Evolutionary conservation across 306 rosid genomes (phyloP).

Genomic region (Pachyrhizus erosus): DNA sequence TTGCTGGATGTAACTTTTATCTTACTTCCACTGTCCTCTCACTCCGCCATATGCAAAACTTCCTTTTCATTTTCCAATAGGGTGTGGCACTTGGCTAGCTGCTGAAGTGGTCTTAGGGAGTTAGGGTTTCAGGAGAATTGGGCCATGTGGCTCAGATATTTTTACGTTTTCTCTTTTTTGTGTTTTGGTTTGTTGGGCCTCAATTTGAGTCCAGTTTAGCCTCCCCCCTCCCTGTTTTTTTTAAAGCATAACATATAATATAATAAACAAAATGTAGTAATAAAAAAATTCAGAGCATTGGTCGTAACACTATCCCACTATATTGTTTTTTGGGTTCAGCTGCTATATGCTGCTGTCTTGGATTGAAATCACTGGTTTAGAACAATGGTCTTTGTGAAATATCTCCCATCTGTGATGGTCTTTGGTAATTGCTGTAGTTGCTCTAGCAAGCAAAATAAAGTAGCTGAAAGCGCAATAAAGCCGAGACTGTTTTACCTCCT

Average conservation of each 20-base stretch:
- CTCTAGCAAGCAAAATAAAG: no score
- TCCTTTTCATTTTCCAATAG: neutral
- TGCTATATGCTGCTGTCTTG: neutral
- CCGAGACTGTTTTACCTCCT: no score
- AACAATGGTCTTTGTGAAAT: neutral
- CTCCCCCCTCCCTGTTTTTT: neutral
- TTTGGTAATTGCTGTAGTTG: neutral
- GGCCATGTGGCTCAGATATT: neutral
- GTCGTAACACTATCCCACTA: neutral
- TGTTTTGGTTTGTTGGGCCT: neutral
- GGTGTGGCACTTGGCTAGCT: neutral
- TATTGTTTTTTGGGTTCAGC: neutral
- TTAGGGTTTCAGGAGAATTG: neutral
- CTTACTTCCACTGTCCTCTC: neutral
- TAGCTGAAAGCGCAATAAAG: no score
- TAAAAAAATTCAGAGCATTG: neutral
- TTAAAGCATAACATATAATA: neutral
- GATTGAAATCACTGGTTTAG: neutral
- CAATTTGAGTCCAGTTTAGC: neutral
- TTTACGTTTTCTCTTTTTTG: no score
- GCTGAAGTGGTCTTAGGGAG: neutral
- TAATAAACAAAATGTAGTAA: neutral
- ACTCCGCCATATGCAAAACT: neutral
- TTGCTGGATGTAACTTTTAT: neutral
- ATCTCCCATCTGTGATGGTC: slow-evolving; percentile 21